Evolutionary conservation across 352 stramenopile genomes (phyloP).

Genomic region (Pythium folliculosum): DNA sequence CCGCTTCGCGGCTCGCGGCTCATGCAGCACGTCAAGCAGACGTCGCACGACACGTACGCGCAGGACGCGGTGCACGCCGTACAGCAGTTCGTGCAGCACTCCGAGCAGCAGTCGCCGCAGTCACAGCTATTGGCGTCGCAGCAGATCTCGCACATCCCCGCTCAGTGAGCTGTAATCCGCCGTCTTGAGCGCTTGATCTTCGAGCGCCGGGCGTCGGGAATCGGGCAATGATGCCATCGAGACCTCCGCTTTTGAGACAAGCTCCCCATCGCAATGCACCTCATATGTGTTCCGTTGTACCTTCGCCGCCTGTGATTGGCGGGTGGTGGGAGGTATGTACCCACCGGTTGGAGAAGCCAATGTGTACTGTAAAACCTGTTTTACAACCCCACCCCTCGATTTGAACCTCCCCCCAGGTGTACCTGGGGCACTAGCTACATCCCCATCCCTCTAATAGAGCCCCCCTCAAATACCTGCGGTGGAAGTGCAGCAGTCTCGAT

Average conservation of each 20-base stretch:
- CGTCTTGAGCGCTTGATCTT: too few species aligned
- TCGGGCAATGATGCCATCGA: background rate
- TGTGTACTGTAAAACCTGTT: too few species aligned
- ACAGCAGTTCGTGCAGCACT: conserved; percentile 12
- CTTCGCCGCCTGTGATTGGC: background rate
- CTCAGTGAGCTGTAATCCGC: background rate
- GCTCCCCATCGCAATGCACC: too few species aligned
- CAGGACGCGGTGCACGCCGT: background rate
- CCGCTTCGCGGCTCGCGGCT: background rate
- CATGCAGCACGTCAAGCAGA: conserved; percentile 7
- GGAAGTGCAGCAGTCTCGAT: too few species aligned
- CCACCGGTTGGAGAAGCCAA: background rate
- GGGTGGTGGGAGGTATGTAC: background rate
- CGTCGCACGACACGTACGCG: conserved; percentile 14
- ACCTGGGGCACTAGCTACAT: too few species aligned
- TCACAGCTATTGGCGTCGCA: conserved; percentile 5
- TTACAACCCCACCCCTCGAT: too few species aligned
- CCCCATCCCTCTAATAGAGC: too few species aligned
- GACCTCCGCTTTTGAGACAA: too few species aligned
- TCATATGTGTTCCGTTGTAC: background rate
- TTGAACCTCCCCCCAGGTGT: too few species aligned
- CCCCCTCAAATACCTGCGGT: too few species aligned
- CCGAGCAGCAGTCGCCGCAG: conserved; percentile 4
- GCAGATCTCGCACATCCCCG: conserved; percentile 5
- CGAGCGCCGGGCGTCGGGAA: background rate